Evolutionary conservation across 106 monocot genomes (phyloP).

Genomic region (Amphibolis antarctica): DNA sequence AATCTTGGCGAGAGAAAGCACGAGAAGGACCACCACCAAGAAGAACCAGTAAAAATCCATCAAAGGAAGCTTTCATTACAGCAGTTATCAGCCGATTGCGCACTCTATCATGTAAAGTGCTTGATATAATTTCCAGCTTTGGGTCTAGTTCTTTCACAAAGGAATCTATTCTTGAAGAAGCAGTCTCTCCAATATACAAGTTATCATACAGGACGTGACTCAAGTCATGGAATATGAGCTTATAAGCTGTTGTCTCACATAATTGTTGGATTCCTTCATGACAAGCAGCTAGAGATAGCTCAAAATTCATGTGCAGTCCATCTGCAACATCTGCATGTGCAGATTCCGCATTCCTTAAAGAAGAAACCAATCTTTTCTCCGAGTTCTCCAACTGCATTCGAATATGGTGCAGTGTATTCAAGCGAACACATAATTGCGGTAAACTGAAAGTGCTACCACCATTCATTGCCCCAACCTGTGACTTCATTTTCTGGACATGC

Average conservation of each 20-base stretch:
- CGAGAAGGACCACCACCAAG: constrained; percentile 21
- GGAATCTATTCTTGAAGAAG: constrained; percentile 46
- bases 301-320: constrained; percentile 57
- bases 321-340: constrained; percentile 56
- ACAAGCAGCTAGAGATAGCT: constrained; percentile 46
- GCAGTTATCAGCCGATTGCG: constrained; percentile 17
- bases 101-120: constrained; percentile 34
- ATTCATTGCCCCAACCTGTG: constrained; percentile 58
- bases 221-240: constrained; percentile 66
- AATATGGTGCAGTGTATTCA: constrained; percentile 78
- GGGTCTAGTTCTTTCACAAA: constrained; percentile 73
- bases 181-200: constrained; percentile 52
- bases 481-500: constrained; percentile 37
- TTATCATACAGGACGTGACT: constrained; percentile 68
- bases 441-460: constrained; percentile 35
- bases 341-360: constrained; percentile 69
- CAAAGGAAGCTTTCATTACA: constrained; percentile 26
- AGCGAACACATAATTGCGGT: constrained; percentile 64
- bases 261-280: constrained; percentile 79
- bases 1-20: constrained; percentile 17
- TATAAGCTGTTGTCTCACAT: constrained; percentile 76
- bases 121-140: constrained; percentile 62
- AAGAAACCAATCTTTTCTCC: constrained; percentile 66
- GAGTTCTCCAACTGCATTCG: constrained; percentile 53
- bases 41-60: constrained; percentile 23